phyloP scores from a whole-genome alignment of 495 filamentous ascomycete genomes.

The Daldinia vernicosa region DNA sequence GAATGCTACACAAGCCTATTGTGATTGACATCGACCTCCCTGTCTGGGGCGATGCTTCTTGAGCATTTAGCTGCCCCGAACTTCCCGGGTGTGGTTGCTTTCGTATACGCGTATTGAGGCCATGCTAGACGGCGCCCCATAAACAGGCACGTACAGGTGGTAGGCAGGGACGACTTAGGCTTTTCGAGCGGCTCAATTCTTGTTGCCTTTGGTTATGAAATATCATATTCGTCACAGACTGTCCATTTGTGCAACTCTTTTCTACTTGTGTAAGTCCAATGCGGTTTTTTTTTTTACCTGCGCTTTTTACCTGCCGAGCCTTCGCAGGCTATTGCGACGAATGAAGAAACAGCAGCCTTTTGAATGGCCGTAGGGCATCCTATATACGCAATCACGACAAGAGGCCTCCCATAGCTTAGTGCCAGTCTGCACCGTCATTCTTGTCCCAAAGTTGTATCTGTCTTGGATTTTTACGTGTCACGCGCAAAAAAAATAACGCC shows the following conservation, averaged over 20 bases:
- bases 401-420: constrained; percentile 20
- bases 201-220: constrained; percentile 3
- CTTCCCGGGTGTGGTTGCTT: constrained; percentile 12
- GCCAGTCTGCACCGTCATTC: constrained; percentile 18
- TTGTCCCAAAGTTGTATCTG: constrained; percentile 11
- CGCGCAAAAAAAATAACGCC: constrained; percentile 28
- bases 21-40: constrained; percentile 81
- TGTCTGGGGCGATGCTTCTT: constrained; percentile 53
- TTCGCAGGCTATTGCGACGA: not conserved
- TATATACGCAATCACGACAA: constrained; percentile 11
- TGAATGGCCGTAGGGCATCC: constrained; percentile 15
- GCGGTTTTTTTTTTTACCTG: constrained; percentile 9
- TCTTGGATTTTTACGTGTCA: constrained; percentile 23
- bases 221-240: not conserved
- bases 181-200: not conserved
- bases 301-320: not conserved
- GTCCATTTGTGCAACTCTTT: not conserved
- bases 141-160: constrained; percentile 3
- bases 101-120: constrained; percentile 18
- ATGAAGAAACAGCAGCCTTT: constrained; percentile 5
- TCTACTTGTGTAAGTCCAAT: constrained; percentile 1
- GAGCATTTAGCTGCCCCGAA: constrained; percentile 22
- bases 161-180: not conserved
- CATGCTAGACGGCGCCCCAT: constrained; percentile 11
- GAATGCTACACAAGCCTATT: constrained; percentile 76